These are phyloP conservation scores for Gypsophila paniculata DNA, from an alignment of 179 eudicot species.

Conservation along the genomic window DNA sequence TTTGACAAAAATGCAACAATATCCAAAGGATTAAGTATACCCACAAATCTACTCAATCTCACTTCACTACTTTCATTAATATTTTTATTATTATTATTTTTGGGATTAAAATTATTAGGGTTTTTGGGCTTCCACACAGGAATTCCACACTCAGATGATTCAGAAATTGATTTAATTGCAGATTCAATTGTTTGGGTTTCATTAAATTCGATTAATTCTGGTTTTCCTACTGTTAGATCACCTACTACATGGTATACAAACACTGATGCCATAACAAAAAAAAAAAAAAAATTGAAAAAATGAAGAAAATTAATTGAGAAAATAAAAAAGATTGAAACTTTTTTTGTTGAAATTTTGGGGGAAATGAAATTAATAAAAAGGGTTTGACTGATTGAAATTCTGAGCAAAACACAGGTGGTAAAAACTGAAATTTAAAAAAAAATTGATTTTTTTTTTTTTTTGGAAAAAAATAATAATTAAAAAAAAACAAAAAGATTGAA, in stretches of 20 bases:
- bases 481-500: conserved; percentile 1
- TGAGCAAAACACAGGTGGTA: too few species aligned
- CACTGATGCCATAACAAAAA: conserved; percentile 58
- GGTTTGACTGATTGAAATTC: too few species aligned
- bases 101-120: conserved; percentile 8
- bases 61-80: conserved; percentile 53
- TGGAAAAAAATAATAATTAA: not conserved
- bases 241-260: conserved; percentile 93
- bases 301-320: too few species aligned
- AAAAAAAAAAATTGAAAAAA: too few species aligned
- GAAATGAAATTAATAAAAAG: too few species aligned
- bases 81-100: conserved; percentile 19
- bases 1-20: conserved; percentile 78
- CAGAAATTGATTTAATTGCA: conserved; percentile 77
- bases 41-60: conserved; percentile 71
- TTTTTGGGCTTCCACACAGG: conserved; percentile 67
- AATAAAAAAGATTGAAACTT: too few species aligned
- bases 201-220: conserved; percentile 67
- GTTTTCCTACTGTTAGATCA: conserved; percentile 93
- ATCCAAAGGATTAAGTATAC: conserved; percentile 80
- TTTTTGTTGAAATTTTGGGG: too few species aligned
- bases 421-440: not conserved
- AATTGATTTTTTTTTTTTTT: too few species aligned
- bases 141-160: conserved; percentile 80
- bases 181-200: conserved; percentile 83